Base-by-base conservation (phyloP, 805 yeast species). In the Cyberlindnera lachancei region DNA sequence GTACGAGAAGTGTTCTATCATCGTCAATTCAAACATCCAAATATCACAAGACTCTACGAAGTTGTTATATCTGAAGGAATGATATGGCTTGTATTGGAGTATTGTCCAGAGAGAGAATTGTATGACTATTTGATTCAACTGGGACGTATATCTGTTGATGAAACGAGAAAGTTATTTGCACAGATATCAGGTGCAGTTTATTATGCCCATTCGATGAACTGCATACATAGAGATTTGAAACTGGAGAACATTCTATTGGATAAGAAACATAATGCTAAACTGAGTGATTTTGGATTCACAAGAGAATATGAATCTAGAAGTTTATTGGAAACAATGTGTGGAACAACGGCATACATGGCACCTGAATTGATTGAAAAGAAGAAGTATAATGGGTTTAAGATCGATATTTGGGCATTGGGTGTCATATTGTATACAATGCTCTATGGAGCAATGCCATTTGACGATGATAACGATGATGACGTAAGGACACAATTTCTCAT, bases 311-410 rank as follows among this genome's bases (percentile, higher is more conserved):
- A 66, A 20, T 61, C 68, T 0, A 64, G 79, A 30, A 58, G 66
- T 5, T 56, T 79, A 29, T 58, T 90, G 21, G 82, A 79, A 30
- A 92, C 96, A 0, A 67, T 87, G 2, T 90, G 98, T 58, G 98
- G 98, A 3, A 90, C 97, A 0, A 76, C 87, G 1, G 94, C 86
- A 4, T 90, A 90, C 53, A 88, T 90, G 95, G 96, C 98, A 0
- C 98, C 98, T 0, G 98, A 90, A 52, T 63, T 92, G 40, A 63
- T 88, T 13, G 63, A 65, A 34, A 68, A 76, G 39, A 69, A 73
- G 38, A 75, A 77, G 28, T 87, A 87, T 53, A 75, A 76, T 25
- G 97, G 96, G 0, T 69, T 74, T 42, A 78, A 80, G 45, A 75
- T 78, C 3, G 98, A 90, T 53, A 75, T 83, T 6, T 90, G 98